Base-by-base conservation (phyloP, 129 eudicot species). In the Arctium minus region DNA sequence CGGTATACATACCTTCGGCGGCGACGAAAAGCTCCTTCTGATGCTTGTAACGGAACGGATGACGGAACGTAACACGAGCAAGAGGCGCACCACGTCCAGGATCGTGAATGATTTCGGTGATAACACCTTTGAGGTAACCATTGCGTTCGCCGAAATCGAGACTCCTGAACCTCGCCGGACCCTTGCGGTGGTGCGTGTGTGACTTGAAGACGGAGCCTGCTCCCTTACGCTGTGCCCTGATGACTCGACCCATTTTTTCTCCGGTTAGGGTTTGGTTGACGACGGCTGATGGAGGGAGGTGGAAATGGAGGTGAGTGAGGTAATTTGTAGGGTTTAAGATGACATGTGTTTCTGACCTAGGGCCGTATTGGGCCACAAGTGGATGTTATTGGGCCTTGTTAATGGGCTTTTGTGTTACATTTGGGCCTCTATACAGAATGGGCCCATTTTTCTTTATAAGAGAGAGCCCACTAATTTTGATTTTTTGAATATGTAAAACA, bases 121-220 rank as follows among this genome's bases (percentile, higher is more conserved):
- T 79, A n/a, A 93, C 98, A 2, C 98, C 98, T 62, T 93, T 93
- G 5, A 88, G 88, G 92, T 93, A 93, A 1, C 98, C 98, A 17
- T 93, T 93, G 62, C 98, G 91, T 72, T 93, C 98, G 36, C 97
- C 97, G 87, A 93, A 93, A 81, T 93, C 98, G 77, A 93, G 97
- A 33, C 86, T 72, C 1, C 98, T 87, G 94, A 93, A 89, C 17
- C 93, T 74, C 4, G 98, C 97, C 31, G 98, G 89, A 12, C 98
- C 97, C 70, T 93, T 93, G 40, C 98, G 97, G 91, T 91, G 98
- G 91, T 93, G 98, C 3, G 98, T 93, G 88, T 93, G 98, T 80
- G 98, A 93, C 75, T 79, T 86, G 97, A 92, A 89, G 37, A 92
- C 84, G 65, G 93, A 89, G 0, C 97, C 93, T 6, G 97, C 96